Percentiles rank a stretch among this genome's conserved stretches.
These are phyloP conservation scores for Torulaspora quercuum DNA, from an alignment of 805 yeast genomes.

Conservation along the genomic window DNA sequence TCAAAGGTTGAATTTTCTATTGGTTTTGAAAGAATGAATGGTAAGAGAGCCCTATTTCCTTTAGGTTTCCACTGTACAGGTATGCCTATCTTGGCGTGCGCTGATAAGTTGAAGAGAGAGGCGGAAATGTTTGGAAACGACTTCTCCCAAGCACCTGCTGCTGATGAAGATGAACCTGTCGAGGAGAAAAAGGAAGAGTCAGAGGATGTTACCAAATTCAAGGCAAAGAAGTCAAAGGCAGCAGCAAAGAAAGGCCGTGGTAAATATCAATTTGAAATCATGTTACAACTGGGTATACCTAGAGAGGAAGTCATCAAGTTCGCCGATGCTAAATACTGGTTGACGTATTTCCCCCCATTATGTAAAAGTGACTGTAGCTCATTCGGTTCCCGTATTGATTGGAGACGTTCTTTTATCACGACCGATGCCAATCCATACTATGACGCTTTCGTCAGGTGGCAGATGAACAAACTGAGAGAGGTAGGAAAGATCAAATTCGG, in stretches of 20 bases:
- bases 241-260: conserved; percentile 91
- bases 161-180: conserved; percentile 46
- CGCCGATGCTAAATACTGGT: conserved; percentile 92
- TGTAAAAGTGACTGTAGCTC: conserved; percentile 73
- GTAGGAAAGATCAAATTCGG: conserved; percentile 94
- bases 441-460: conserved; percentile 95
- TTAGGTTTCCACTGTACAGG: conserved; percentile 99
- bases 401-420: conserved; percentile 95
- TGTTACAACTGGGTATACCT: conserved; percentile 89
- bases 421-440: conserved; percentile 94
- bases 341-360: conserved; percentile 84
- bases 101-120: conserved; percentile 92
- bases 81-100: conserved; percentile 95
- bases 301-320: conserved; percentile 79
- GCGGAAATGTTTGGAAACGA: conserved; percentile 84
- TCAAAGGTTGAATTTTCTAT: conserved; percentile 89
- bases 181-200: conserved; percentile 41
- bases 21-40: conserved; percentile 93
- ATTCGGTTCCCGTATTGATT: conserved; percentile 92
- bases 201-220: conserved; percentile 85
- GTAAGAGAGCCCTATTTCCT: conserved; percentile 89
- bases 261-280: conserved; percentile 92
- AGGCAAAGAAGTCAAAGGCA: conserved; percentile 90
- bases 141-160: conserved; percentile 64
- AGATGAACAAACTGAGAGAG: conserved; percentile 81